Base-by-base conservation (phyloP, 805 yeast species). In the Barnettozyma salicaria region DNA sequence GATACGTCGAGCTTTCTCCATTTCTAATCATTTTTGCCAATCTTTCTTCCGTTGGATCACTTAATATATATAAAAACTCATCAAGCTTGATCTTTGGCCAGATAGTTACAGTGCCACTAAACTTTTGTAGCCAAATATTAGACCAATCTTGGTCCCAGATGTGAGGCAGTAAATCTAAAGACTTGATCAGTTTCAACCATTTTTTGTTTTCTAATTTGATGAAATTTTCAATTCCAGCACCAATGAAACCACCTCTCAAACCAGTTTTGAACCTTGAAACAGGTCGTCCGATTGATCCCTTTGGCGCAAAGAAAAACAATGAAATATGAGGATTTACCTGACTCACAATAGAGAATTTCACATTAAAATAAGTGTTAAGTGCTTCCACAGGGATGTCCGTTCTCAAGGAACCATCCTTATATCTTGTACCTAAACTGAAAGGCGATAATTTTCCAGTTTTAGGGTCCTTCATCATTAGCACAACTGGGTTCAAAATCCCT, bases 301-400 rank as follows among this genome's bases (percentile, higher is more conserved):
- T 71, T 18, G 90, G 87, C 7, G 87, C 82, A 53, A 74, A 83
- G 50, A 78, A 80, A 59, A 84, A 83, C 16, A 84, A 63, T 31
- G 82, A 71, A 22, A 83, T 80, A 55, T 83, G 94, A 1, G 94
- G 92, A 55, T 84, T 83, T 7, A 83, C 90, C 60, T 83, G 94
- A 14, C 87, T 78, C 14, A 84, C 92, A 27, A 83, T 67, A 7
- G 86, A 70, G 55, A 80, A 84, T 53, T 76, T 82, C 24, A 79
- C 87, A 49, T 84, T 82, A 57, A 78, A 83, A 58, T 79, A 80
- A 7, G 81, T 74, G 60, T 82, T 82, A 43, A 83, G 64, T 0
- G 86, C 78, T 37, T 77, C 81, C 9, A 82, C 66, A 5, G 94
- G 94, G 7, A 83, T 76, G 55, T 83, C 94, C 0, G 94, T 83